phyloP scores from a whole-genome alignment of 1,284 basidiomycete genomes.

The Kwoniella shivajii region DNA sequence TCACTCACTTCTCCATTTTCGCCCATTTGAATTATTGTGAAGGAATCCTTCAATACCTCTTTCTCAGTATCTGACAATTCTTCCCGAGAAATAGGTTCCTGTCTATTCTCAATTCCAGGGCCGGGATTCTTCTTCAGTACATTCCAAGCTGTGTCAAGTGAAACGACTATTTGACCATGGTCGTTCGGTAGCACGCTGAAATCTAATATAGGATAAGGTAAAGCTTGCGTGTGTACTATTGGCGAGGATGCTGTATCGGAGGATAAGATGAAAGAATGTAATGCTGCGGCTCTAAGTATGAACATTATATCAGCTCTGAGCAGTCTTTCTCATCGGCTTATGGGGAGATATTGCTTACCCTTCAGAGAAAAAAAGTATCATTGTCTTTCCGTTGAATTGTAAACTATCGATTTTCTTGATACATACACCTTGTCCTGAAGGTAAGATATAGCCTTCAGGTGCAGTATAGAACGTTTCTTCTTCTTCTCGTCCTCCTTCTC shows the following conservation, averaged over 20 bases:
- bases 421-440: conserved; percentile 48
- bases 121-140: conserved; percentile 28
- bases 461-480: conserved; percentile 41
- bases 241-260: conserved; percentile 19
- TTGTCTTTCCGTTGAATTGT: conserved; percentile 27
- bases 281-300: conserved; percentile 31
- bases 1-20: conserved; percentile 28
- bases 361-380: conserved; percentile 51
- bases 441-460: conserved; percentile 44
- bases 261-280: conserved; percentile 44
- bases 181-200: conserved; percentile 35
- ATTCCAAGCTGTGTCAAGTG: conserved; percentile 48
- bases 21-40: conserved; percentile 19
- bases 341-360: conserved; percentile 32
- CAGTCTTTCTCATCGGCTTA: not conserved
- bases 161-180: conserved; percentile 34
- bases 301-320: conserved; percentile 6
- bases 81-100: conserved; percentile 10
- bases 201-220: conserved; percentile 48
- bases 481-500: conserved; percentile 6
- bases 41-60: conserved; percentile 13
- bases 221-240: conserved; percentile 29
- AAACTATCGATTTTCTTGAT: conserved; percentile 44
- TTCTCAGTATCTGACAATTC: conserved; percentile 18
- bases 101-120: conserved; percentile 19